Conservation (phyloP, 805 yeast genomes). For the Metschnikowia aberdeeniae region DNA sequence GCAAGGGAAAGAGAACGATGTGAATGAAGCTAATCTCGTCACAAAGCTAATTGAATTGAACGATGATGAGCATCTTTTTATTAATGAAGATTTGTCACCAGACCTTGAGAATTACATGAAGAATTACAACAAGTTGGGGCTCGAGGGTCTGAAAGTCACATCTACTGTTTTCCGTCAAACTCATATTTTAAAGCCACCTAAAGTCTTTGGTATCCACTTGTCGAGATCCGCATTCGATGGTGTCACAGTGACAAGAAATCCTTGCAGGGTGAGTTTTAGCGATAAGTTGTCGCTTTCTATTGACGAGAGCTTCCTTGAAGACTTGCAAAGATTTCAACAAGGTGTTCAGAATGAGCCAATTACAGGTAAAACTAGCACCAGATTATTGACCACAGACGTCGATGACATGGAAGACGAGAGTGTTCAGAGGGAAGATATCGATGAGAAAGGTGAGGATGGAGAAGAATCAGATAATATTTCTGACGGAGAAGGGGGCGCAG, state of each 20-base stretch:
- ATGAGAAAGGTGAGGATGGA: constrained; percentile 27
- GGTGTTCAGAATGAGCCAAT: constrained; percentile 15
- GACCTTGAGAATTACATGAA: constrained; percentile 46
- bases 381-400: constrained; percentile 24
- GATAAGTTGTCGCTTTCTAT: constrained; percentile 50
- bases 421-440: constrained; percentile 37
- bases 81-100: constrained; percentile 63
- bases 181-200: constrained; percentile 61
- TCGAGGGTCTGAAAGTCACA: constrained; percentile 44
- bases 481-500: constrained; percentile 10
- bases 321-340: constrained; percentile 33
- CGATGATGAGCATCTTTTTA: constrained; percentile 36
- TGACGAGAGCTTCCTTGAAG: constrained; percentile 38
- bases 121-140: constrained; percentile 41
- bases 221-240: constrained; percentile 79
- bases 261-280: constrained; percentile 65
- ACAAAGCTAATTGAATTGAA: constrained; percentile 33
- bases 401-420: constrained; percentile 29
- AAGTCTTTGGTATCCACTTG: constrained; percentile 71
- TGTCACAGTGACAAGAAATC: constrained; percentile 63
- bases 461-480: constrained; percentile 23
- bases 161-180: constrained; percentile 68
- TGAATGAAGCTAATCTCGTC: constrained; percentile 25
- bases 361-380: constrained; percentile 8
- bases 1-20: constrained; percentile 19